Evolutionary conservation across 306 rosid genomes (phyloP).

Genomic region (Quercus engelmannii): DNA sequence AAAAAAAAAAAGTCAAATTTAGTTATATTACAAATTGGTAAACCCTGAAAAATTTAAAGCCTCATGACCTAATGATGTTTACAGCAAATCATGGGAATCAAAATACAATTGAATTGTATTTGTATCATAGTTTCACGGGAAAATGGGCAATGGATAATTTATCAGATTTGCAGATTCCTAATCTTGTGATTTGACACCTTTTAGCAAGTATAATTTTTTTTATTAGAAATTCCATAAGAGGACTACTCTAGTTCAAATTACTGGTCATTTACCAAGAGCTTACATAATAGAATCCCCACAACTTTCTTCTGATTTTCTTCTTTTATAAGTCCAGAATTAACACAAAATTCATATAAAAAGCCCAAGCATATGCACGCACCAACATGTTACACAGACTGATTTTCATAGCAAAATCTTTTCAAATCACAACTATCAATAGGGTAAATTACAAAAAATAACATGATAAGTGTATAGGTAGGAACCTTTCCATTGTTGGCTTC

Average conservation of each 20-base stretch:
- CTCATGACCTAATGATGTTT: background rate
- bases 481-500: conserved; percentile 93
- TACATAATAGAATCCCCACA: background rate
- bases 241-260: background rate
- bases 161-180: background rate
- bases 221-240: background rate
- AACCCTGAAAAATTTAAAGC: background rate
- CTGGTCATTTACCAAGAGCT: background rate
- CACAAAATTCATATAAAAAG: background rate
- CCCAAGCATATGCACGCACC: background rate
- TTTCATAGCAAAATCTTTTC: background rate
- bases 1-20: too few species aligned
- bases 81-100: background rate
- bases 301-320: background rate
- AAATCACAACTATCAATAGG: background rate
- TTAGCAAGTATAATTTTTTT: background rate
- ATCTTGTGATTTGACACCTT: background rate
- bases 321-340: background rate
- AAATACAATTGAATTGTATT: background rate
- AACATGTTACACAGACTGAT: background rate
- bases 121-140: background rate
- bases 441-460: background rate
- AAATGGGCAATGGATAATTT: background rate
- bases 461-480: conserved; percentile 17
- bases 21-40: too few species aligned